A percentile compares a stretch with the other conserved stretches of the same genome.
phyloP scores from a whole-genome alignment of 768 basidiomycete genomes.

The Suillus decipiens region DNA sequence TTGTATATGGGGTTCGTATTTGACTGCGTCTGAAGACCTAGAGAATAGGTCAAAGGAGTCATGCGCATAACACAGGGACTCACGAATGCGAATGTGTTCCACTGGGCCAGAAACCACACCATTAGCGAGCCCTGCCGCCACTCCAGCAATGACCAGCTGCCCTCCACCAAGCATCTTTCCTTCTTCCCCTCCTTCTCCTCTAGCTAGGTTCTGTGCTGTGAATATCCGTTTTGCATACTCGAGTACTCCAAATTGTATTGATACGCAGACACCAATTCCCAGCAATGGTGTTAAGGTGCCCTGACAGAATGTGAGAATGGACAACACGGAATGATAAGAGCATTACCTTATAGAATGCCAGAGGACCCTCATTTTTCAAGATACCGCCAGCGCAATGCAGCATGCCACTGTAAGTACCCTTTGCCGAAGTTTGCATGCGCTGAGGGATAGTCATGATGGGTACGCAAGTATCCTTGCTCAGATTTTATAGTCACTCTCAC shows the following conservation, averaged over 20 bases:
- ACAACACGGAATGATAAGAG: not conserved
- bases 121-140: conserved; percentile 87
- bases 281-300: conserved; percentile 89
- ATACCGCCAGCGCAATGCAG: conserved; percentile 89
- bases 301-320: conserved; percentile 39
- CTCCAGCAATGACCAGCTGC: conserved; percentile 78
- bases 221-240: conserved; percentile 86
- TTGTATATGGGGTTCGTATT: conserved; percentile 71
- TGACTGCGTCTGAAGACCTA: conserved; percentile 91
- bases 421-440: conserved; percentile 94
- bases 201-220: conserved; percentile 55
- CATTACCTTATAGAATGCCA: conserved; percentile 91
- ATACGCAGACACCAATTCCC: conserved; percentile 93
- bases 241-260: conserved; percentile 92
- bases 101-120: conserved; percentile 94
- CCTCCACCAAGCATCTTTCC: conserved; percentile 57
- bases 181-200: conserved; percentile 64
- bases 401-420: conserved; percentile 88
- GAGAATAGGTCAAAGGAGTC: not conserved
- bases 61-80: conserved; percentile 29
- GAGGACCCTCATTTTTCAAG: conserved; percentile 85
- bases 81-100: conserved; percentile 96
- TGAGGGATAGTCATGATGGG: conserved; percentile 33
- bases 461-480: conserved; percentile 11
- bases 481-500: conserved; percentile 46